phyloP scores from a whole-genome alignment of 1,284 basidiomycete species.

The Malassezia furfur region DNA sequence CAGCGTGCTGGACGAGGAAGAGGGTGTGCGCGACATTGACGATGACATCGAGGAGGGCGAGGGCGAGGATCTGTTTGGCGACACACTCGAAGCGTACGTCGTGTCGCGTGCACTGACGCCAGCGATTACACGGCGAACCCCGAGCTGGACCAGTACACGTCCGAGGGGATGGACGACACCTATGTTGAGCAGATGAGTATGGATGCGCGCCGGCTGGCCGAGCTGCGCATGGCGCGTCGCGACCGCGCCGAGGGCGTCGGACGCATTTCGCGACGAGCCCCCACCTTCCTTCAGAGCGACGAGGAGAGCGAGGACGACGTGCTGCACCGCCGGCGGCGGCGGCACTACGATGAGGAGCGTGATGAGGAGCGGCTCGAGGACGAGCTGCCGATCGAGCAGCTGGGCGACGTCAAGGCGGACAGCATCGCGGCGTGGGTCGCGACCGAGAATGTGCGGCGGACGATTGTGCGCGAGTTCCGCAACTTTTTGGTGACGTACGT shows the following conservation, averaged over 20 bases:
- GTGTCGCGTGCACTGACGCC: constrained; percentile 1
- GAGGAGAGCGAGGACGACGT: constrained; percentile 50
- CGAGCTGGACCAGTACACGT: constrained; percentile 76
- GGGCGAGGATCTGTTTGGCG: constrained; percentile 86
- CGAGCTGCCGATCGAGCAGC: constrained; percentile 88
- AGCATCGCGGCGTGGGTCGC: constrained; percentile 96
- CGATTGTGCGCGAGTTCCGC: constrained; percentile 84
- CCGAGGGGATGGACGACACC: constrained; percentile 72
- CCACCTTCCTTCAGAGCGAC: constrained; percentile 70
- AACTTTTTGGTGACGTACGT: constrained; percentile 92
- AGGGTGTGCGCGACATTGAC: constrained; percentile 25
- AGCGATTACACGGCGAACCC: constrained; percentile 83
- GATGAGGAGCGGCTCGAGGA: constrained; percentile 57
- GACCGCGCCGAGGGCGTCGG: constrained; percentile 64
- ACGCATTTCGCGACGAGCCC: constrained; percentile 61
- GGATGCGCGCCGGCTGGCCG: constrained; percentile 69
- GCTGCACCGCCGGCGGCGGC: constrained; percentile 46
- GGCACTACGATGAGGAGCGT: constrained; percentile 51
- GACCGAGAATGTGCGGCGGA: constrained; percentile 74
- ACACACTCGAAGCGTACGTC: constrained; percentile 64
- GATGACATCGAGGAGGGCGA: constrained; percentile 57
- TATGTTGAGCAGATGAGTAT: constrained; percentile 65
- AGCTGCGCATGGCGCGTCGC: constrained; percentile 75
- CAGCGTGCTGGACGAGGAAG: constrained; percentile 39
- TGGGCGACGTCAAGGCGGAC: constrained; percentile 93